Evolutionary conservation across 352 stramenopile species (phyloP), one percentile per base, ranked within the genome.

Genomic region (Pythium monospermum): DNA sequence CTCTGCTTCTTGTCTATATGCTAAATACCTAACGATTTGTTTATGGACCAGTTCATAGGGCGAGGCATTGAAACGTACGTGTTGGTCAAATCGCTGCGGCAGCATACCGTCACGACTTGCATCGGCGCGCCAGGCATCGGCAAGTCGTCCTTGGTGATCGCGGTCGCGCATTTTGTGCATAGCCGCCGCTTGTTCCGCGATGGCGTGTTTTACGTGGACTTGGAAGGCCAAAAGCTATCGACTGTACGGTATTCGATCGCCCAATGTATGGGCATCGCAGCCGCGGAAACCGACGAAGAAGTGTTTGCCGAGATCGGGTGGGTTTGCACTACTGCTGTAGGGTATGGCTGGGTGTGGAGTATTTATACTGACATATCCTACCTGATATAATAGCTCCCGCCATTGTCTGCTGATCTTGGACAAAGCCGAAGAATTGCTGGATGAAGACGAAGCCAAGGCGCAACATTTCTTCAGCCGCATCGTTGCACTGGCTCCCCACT

Each of bases 141-240:
- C 36, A 91, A 91, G 49, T 88, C 76, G 26, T 91, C 81, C 16
- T 70, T 91, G n/a, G 76, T 83, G 40, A 83, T 91, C 32, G 83
- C 81, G 0, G 78, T 87, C 13, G 77, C 76, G 11, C 81, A 91
- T 51, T 91, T 87, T 48, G 75, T 82, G 2, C 75, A 90, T 42
- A 86, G 76, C 50, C 76, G 81, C 2, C 72, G 76, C 13, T 75
- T 88, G 64, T 85, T 88, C 45, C 69, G 72, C 19, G 81, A 88
- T 28, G 81, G 77, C 18, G 78, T 91, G 4, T 91, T 80, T 46
- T 89, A 91, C 57, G 78, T 91, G 18, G 81, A 91, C 43, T 43
- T 91, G 12, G 81, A 91, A 71, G 78, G 78, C 6, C 78, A 88
- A 23, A 87, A 91, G 46, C 57, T 88, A 12, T 87, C 77, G 18